Conservation (phyloP, 192 early-diverging fungal genomes). For the Rhizophagus prolifer region DNA sequence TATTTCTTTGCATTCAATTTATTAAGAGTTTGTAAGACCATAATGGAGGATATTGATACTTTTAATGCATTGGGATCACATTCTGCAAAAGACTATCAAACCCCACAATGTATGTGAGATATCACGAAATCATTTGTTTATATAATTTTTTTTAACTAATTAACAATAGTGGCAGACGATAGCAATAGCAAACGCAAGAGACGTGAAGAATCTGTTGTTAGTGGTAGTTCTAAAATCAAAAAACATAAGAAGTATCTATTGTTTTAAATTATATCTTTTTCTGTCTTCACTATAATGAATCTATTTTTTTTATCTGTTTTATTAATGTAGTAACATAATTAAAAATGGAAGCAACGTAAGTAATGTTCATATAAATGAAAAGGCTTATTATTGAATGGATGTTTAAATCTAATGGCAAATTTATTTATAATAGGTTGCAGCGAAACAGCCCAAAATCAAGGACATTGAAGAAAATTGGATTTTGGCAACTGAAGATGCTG, state of each 20-base stretch:
- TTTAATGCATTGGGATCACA: background rate
- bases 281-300: no score
- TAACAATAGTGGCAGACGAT: background rate
- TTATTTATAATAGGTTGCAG: constrained; percentile 44
- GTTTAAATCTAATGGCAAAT: background rate
- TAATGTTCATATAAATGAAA: no score
- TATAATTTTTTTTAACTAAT: background rate
- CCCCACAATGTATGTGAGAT: background rate
- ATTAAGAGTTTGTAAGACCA: background rate
- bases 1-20: background rate
- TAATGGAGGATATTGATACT: background rate
- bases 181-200: background rate
- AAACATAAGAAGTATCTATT: background rate
- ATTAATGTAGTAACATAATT: background rate
- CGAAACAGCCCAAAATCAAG: constrained; percentile 50
- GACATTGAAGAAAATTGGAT: constrained; percentile 59
- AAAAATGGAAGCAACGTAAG: constrained; percentile 12
- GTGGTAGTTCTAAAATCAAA: background rate
- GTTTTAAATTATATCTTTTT: background rate
- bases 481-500: constrained; percentile 54
- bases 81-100: background rate
- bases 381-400: background rate
- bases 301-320: background rate
- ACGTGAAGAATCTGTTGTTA: background rate
- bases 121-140: background rate